A percentile compares a stretch with the other conserved stretches of the same genome.
These are phyloP conservation scores for Malassezia cuniculi DNA, from an alignment of 1,284 basidiomycete species.

Conservation along the genomic window DNA sequence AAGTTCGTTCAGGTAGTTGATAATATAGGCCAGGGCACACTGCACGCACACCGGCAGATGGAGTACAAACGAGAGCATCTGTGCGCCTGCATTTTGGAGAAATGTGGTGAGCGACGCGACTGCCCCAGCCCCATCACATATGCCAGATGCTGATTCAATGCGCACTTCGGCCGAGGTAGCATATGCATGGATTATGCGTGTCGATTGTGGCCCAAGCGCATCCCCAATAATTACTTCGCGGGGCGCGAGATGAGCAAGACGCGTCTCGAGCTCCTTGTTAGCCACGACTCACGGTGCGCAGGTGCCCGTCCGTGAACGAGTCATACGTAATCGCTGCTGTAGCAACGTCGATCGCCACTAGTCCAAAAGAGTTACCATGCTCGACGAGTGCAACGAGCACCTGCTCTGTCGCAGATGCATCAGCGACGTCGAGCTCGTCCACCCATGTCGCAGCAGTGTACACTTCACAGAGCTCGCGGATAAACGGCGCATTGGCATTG, in stretches of 20 bases:
- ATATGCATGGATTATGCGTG: too few relatives aligned
- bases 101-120: slow-evolving; percentile 1
- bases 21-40: slow-evolving; percentile 62
- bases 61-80: slow-evolving; percentile 15
- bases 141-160: too few relatives aligned
- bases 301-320: slow-evolving; percentile 49
- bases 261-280: slow-evolving; percentile 32
- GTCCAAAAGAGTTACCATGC: slow-evolving; percentile 51
- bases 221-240: slow-evolving; percentile 69
- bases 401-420: slow-evolving; percentile 13
- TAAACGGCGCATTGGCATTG: slow-evolving; percentile 54
- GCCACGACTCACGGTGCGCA: slow-evolving; percentile 14
- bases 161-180: too few relatives aligned
- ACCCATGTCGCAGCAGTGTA: slow-evolving; percentile 80
- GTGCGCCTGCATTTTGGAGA: slow-evolving; percentile 9
- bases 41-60: slow-evolving; percentile 50
- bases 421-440: slow-evolving; percentile 54
- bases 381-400: slow-evolving; percentile 53
- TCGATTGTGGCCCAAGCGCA: too few relatives aligned
- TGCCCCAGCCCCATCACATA: too few relatives aligned
- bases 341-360: slow-evolving; percentile 68
- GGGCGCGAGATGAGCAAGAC: slow-evolving; percentile 51
- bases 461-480: slow-evolving; percentile 63
- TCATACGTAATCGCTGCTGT: slow-evolving; percentile 89
- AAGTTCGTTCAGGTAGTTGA: slow-evolving; percentile 65